Conservation (phyloP, 306 rosid species). For the Inga leiocalycina region DNA sequence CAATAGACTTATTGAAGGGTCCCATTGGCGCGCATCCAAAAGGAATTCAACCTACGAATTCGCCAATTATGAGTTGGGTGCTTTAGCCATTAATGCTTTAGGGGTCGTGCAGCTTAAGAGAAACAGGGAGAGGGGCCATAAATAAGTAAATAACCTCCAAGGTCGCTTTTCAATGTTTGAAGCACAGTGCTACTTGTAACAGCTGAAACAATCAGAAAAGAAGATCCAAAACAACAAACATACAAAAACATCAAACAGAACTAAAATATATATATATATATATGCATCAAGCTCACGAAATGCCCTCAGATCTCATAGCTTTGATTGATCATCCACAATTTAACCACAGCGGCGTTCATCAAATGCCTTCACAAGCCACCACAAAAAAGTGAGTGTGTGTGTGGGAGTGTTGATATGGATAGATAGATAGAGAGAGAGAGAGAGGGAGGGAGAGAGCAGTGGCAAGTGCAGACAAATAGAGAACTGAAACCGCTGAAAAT, state of each 20-base stretch:
- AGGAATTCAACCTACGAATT: too few relatives aligned
- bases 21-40: not conserved
- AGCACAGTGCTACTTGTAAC: constrained; percentile 39
- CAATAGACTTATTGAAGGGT: not conserved
- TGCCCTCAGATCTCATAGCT: constrained; percentile 45
- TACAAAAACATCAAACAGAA: not conserved
- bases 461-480: constrained; percentile 21
- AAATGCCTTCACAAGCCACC: constrained; percentile 33
- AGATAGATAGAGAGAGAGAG: not conserved
- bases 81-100: not conserved
- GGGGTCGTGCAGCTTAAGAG: too few relatives aligned
- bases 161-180: constrained; percentile 41
- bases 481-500: constrained; percentile 32
- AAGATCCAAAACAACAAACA: not conserved
- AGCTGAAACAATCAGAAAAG: not conserved
- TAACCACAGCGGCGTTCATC: constrained; percentile 7
- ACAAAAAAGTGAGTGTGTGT: not conserved
- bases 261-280: not conserved
- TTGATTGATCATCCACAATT: constrained; percentile 20
- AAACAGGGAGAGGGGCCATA: too few relatives aligned
- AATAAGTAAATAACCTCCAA: constrained; percentile 35
- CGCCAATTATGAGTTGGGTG: not conserved
- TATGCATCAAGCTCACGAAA: not conserved
- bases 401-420: not conserved
- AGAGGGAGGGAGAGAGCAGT: not conserved